Evolutionary conservation across 768 basidiomycete species (phyloP), one percentile per base, ranked within the genome.

Genomic region (Suillus ampliporus): DNA sequence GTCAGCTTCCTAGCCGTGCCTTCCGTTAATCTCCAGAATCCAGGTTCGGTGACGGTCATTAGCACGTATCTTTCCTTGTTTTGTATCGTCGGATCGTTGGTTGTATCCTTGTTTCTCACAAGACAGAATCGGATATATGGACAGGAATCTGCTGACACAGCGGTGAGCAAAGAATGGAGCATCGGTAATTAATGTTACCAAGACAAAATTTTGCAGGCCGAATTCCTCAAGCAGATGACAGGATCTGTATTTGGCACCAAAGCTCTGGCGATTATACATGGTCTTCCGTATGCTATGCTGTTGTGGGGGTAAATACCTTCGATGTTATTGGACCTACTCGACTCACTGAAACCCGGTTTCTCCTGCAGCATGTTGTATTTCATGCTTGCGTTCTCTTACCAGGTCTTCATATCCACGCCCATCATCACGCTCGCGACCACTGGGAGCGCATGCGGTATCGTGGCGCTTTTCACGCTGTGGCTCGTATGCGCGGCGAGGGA

Each of bases 1-100:
- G 81, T 87, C 2, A 80, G 80, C 0, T 84, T 86, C 65, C 69
- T 87, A 11, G 81, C 83, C 11, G 84, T 87, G 15, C 80, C 80
- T 28, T 73, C 74, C 43, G 76, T 82, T 38, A 78, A 13, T 51
- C 1, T n/a, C 41, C 26, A n/a, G 69, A 46, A 64, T 47, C 7
- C 13, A 19, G 21, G 13, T 56, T 57, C 21, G 51, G 57, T 46
- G 4, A 31, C 57, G 1, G 34, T 54, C 73, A 17, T 74, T 63
- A 4, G 52, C 68, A 0, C 71, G 46, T 82, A 80, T 46, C 59
- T 78, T 9, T 82, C 82, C 1, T 74, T 74, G 6, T 57, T 80
- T 7, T 67, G 72, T 21, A 75, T 70, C 58, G 63, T 81, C 35
- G 74, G 73, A 4, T 73, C 73, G 35, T 72, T 78, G 53, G 62